These are phyloP conservation scores for Myxozyma vanderwaltii DNA, from an alignment of 805 yeast genomes.

Conservation along the genomic window DNA sequence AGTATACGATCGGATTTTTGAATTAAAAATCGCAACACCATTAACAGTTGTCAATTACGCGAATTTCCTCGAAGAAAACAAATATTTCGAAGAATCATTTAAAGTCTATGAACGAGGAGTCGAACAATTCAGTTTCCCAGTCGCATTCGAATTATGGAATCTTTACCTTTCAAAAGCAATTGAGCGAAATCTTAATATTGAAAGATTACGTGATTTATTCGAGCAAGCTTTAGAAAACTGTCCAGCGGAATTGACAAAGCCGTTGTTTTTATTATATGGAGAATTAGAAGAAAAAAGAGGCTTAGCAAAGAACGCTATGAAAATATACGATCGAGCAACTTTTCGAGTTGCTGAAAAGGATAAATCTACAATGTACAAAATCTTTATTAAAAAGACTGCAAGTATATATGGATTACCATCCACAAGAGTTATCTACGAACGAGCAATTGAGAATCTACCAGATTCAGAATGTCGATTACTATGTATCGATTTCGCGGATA, in stretches of 20 bases:
- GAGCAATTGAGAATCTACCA: constrained; percentile 54
- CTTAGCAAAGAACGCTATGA: constrained; percentile 52
- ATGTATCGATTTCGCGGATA: constrained; percentile 54
- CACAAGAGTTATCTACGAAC: constrained; percentile 54
- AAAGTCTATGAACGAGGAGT: constrained; percentile 70
- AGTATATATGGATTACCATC: constrained; percentile 48
- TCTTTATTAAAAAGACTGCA: constrained; percentile 48
- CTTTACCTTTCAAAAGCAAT: constrained; percentile 61
- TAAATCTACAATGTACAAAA: constrained; percentile 48
- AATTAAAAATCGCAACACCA: constrained; percentile 69
- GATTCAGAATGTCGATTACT: constrained; percentile 49
- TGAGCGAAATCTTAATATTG: constrained; percentile 45
- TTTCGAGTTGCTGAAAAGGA: constrained; percentile 39
- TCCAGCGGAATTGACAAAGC: constrained; percentile 52
- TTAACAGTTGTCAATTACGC: constrained; percentile 67
- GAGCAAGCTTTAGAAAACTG: constrained; percentile 63
- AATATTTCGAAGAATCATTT: constrained; percentile 54
- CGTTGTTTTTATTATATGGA: constrained; percentile 58
- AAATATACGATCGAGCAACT: constrained; percentile 50
- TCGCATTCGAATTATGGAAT: constrained; percentile 71
- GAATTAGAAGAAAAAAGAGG: constrained; percentile 63
- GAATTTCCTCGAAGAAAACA: constrained; percentile 54
- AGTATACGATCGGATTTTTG: constrained; percentile 57
- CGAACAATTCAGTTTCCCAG: constrained; percentile 59
- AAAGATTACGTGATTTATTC: constrained; percentile 70